Percentiles rank a stretch among this genome's conserved stretches.
These are phyloP conservation scores for Ziziphus jujuba DNA, from an alignment of 306 rosid species.

Conservation along the genomic window DNA sequence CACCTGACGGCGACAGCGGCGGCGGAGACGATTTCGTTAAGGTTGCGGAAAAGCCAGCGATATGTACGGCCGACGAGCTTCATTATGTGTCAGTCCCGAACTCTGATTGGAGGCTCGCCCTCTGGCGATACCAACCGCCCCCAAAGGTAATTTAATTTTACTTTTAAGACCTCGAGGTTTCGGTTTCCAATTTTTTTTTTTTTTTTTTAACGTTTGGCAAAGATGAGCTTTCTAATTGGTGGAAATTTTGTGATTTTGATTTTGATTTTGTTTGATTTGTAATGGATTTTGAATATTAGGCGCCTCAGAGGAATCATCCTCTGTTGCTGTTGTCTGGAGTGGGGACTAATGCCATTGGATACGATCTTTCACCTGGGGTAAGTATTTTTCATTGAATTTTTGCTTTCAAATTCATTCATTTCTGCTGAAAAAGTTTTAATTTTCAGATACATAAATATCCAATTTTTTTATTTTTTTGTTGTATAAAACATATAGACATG, in stretches of 20 bases:
- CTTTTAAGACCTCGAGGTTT: not conserved
- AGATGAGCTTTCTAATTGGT: too few relatives aligned
- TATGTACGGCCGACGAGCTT: conserved; percentile 95
- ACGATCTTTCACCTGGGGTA: conserved; percentile 92
- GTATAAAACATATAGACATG: not conserved
- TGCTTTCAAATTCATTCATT: not conserved
- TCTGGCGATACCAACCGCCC: conserved; percentile 92
- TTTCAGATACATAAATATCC: not conserved
- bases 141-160: conserved; percentile 45
- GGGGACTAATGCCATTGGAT: conserved; percentile 97
- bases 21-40: conserved; percentile 20
- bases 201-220: too few relatives aligned
- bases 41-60: conserved; percentile 65
- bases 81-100: conserved; percentile 78
- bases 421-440: not conserved
- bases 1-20: conserved; percentile 30
- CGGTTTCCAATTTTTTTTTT: too few relatives aligned
- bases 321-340: conserved; percentile 86
- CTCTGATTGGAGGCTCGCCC: conserved; percentile 90
- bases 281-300: conserved; percentile 41
- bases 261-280: not conserved
- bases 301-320: conserved; percentile 86
- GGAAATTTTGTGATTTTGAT: too few relatives aligned
- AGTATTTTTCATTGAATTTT: not conserved
- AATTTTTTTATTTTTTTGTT: not conserved